Evolutionary conservation across 192 early-diverging fungal species (phyloP).

Genomic region (Gigaspora rosea): DNA sequence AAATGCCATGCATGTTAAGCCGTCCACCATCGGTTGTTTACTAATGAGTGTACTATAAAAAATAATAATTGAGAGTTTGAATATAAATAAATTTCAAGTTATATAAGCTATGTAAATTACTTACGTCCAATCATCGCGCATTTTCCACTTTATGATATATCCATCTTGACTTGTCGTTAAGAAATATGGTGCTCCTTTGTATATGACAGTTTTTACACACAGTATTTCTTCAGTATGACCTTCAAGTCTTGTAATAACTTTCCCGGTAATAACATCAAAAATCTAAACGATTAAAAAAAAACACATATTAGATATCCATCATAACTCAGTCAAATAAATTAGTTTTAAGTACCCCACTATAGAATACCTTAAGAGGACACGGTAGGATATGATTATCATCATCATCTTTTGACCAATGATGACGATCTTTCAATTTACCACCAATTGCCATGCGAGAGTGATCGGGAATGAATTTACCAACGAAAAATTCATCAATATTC

Average conservation of each 20-base stretch:
- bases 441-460: slow-evolving; percentile 70
- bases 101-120: slow-evolving; percentile 19
- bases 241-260: slow-evolving; percentile 75
- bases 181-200: slow-evolving; percentile 79
- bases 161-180: slow-evolving; percentile 94
- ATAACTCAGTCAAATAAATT: not conserved
- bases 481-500: slow-evolving; percentile 92
- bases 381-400: slow-evolving; percentile 94
- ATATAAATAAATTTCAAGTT: not conserved
- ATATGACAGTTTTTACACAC: slow-evolving; percentile 75
- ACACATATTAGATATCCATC: not conserved
- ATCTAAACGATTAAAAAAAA: slow-evolving; percentile 41
- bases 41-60: slow-evolving; percentile 58
- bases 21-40: slow-evolving; percentile 72
- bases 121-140: slow-evolving; percentile 79
- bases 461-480: slow-evolving; percentile 76
- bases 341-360: not conserved
- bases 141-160: slow-evolving; percentile 88
- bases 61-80: slow-evolving; percentile 12
- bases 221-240: slow-evolving; percentile 91
- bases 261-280: slow-evolving; percentile 81
- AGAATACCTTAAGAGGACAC: slow-evolving; percentile 79
- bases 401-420: slow-evolving; percentile 84
- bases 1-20: slow-evolving; percentile 94
- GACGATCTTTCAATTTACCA: slow-evolving; percentile 90